phyloP scores from a whole-genome alignment of 495 filamentous ascomycete genomes.

The Penicillium turbatum region DNA sequence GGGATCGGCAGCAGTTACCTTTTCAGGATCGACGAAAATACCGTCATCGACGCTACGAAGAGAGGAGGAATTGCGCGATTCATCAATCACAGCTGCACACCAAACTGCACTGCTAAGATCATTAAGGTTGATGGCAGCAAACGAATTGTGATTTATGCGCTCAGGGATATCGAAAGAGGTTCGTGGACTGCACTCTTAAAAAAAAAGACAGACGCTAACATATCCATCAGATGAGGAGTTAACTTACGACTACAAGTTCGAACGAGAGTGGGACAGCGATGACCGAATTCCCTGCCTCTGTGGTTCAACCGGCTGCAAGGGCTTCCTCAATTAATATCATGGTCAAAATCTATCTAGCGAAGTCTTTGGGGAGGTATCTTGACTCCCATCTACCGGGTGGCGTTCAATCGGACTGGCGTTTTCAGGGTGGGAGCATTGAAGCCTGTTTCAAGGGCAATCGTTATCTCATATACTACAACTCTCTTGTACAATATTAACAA shows the following conservation, averaged over 20 bases:
- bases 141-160: slow-evolving; percentile 96
- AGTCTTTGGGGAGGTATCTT: slow-evolving; percentile 3
- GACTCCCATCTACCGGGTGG: slow-evolving; percentile 7
- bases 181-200: slow-evolving; percentile 38
- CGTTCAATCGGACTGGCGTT: slow-evolving; percentile 23
- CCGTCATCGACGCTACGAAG: slow-evolving; percentile 97
- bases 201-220: background rate
- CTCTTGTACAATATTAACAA: slow-evolving; percentile 29
- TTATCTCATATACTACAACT: slow-evolving; percentile 22
- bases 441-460: slow-evolving; percentile 16
- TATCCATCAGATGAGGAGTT: slow-evolving; percentile 84
- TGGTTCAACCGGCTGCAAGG: slow-evolving; percentile 92
- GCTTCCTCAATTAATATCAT: slow-evolving; percentile 81
- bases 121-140: slow-evolving; percentile 99
- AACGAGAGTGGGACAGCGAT: slow-evolving; percentile 88
- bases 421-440: slow-evolving; percentile 12
- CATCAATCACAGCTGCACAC: slow-evolving; percentile 98
- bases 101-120: slow-evolving; percentile 98
- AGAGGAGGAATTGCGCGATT: slow-evolving; percentile 96
- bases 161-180: slow-evolving; percentile 93
- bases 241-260: slow-evolving; percentile 99
- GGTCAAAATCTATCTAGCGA: background rate
- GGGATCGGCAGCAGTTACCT: slow-evolving; percentile 97
- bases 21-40: slow-evolving; percentile 96
- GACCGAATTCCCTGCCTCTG: slow-evolving; percentile 97